Evolutionary conservation across 768 basidiomycete genomes (phyloP).

Genomic region (Candolleomyces efflorescens): DNA sequence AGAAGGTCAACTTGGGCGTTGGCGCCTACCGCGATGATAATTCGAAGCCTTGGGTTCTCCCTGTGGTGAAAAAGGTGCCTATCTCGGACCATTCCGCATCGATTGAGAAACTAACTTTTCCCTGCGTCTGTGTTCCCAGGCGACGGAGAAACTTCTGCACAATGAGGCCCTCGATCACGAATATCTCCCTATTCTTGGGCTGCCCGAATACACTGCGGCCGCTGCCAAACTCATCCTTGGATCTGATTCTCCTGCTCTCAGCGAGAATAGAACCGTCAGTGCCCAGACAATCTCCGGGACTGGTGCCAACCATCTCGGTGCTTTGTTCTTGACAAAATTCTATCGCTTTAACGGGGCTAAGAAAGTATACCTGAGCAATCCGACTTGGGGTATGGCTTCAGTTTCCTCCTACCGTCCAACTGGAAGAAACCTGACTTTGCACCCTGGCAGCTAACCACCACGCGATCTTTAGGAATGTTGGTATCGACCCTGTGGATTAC

Average conservation of each 20-base stretch:
- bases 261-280: constrained; percentile 67
- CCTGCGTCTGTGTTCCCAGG: constrained; percentile 44
- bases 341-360: constrained; percentile 70
- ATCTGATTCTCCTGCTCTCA: constrained; percentile 60
- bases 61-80: constrained; percentile 80
- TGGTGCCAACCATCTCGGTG: constrained; percentile 92
- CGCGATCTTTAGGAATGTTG: constrained; percentile 87
- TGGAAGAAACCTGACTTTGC: constrained; percentile 6
- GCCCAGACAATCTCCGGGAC: constrained; percentile 96
- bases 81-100: not conserved
- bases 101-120: not conserved
- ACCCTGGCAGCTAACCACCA: constrained; percentile 69
- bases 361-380: constrained; percentile 81
- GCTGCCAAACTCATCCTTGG: constrained; percentile 85
- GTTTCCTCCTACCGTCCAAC: constrained; percentile 1
- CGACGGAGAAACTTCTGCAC: constrained; percentile 62
- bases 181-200: constrained; percentile 87
- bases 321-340: constrained; percentile 79
- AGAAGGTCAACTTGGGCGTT: constrained; percentile 90
- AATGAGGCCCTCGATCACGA: constrained; percentile 82
- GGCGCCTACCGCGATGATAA: constrained; percentile 90
- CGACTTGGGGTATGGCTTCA: constrained; percentile 80
- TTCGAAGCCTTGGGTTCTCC: constrained; percentile 88
- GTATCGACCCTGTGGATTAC: constrained; percentile 81
- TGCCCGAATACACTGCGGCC: constrained; percentile 75